phyloP scores from a whole-genome alignment of 148 eudicot genomes.

The Rhododendron williamsianum region DNA sequence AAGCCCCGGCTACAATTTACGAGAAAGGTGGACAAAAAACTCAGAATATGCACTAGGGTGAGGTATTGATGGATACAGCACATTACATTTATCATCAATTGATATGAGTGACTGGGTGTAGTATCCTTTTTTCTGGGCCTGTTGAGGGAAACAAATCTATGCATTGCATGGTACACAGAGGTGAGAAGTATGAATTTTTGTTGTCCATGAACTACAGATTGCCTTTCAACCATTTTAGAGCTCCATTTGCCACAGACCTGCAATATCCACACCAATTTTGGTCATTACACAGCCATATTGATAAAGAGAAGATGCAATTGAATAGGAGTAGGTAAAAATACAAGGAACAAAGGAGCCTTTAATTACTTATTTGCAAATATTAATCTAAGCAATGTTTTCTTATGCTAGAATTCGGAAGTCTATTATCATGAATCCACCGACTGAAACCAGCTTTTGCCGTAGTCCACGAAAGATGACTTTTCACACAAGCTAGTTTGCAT shows the following conservation, averaged over 20 bases:
- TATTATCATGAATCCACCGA: background rate
- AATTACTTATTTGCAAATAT: conserved; percentile 18
- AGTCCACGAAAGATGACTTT: background rate
- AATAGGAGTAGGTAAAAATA: background rate
- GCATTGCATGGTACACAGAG: background rate
- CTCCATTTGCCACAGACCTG: conserved; percentile 86
- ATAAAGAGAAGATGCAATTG: background rate
- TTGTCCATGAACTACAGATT: conserved; percentile 38
- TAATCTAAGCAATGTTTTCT: background rate
- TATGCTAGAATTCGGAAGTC: background rate
- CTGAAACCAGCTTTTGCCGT: background rate
- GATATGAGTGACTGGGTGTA: background rate
- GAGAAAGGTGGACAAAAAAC: background rate
- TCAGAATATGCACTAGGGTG: conserved; percentile 7
- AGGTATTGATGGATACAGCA: background rate
- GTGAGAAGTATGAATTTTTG: background rate
- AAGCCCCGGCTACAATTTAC: background rate
- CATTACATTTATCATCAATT: background rate
- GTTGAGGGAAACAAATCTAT: conserved; percentile 7
- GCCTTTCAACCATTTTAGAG: conserved; percentile 75
- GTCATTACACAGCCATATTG: background rate
- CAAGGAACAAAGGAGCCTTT: background rate
- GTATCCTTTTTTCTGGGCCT: background rate
- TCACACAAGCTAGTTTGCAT: background rate
- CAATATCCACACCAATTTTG: conserved; percentile 10